A percentile compares a stretch with the other conserved stretches of the same genome.
These are phyloP conservation scores for Falciphora oryzae DNA, from an alignment of 2,329 filamentous ascomycete species.

Conservation along the genomic window DNA sequence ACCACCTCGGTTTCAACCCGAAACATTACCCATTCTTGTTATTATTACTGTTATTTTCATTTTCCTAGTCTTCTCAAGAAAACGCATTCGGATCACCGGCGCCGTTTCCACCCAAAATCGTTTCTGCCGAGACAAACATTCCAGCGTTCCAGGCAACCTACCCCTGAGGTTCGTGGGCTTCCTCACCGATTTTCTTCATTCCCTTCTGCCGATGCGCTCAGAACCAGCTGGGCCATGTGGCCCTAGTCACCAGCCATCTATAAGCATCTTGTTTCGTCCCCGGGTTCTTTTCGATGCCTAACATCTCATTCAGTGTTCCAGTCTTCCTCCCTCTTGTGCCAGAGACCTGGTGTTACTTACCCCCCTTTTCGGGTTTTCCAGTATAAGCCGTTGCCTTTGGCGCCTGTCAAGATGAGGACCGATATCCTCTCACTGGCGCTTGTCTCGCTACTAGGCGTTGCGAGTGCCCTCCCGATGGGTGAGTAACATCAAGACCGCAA, in stretches of 20 bases:
- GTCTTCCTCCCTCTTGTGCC: too few relatives aligned
- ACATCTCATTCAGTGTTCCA: too few relatives aligned
- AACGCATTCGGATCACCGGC: neutral
- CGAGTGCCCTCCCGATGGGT: conserved; percentile 2
- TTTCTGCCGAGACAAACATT: too few relatives aligned
- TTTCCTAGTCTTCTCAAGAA: neutral
- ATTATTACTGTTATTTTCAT: neutral
- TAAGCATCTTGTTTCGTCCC: too few relatives aligned
- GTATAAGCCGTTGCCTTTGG: neutral
- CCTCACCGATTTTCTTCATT: too few relatives aligned
- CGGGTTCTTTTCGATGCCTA: too few relatives aligned
- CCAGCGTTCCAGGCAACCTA: too few relatives aligned
- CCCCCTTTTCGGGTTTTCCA: neutral
- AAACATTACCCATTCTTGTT: neutral
- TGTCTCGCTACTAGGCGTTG: conserved; percentile 4
- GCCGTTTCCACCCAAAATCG: neutral
- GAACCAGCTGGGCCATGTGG: too few relatives aligned
- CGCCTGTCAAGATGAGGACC: conserved; percentile 4
- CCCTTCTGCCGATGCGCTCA: too few relatives aligned
- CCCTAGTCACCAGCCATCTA: too few relatives aligned
- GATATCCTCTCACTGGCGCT: conserved; percentile 2
- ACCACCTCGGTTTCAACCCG: neutral
- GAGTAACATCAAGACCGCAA: neutral
- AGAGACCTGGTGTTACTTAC: too few relatives aligned
- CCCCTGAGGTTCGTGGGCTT: too few relatives aligned